phyloP scores from a whole-genome alignment of 2,329 filamentous ascomycete genomes.

The Aureobasidium sp. region DNA sequence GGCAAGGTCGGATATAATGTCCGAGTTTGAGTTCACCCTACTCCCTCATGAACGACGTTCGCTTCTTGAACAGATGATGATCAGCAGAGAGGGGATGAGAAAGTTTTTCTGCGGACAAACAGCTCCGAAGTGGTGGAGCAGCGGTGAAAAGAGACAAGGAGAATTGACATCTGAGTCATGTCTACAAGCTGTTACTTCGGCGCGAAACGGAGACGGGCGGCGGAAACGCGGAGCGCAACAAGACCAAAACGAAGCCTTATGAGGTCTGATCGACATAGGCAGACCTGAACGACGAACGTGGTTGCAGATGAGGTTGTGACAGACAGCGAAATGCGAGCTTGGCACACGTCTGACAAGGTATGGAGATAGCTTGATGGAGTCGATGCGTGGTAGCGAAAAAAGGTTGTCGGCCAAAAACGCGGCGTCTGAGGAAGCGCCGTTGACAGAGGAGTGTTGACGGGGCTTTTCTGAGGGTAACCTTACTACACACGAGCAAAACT shows the following conservation, averaged over 20 bases:
- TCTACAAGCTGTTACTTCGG: not conserved
- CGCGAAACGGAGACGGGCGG: conserved; percentile 5
- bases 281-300: conserved; percentile 6
- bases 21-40: not conserved
- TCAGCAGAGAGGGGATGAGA: conserved; percentile 5
- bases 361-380: not conserved
- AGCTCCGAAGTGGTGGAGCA: not conserved
- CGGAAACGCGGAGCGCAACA: conserved; percentile 2
- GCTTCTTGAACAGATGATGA: conserved; percentile 6
- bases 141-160: conserved; percentile 5
- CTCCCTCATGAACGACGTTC: not conserved
- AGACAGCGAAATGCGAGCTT: not conserved
- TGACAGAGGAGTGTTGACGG: not conserved
- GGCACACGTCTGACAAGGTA: not conserved
- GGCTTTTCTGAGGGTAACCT: not conserved
- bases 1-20: not conserved
- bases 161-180: not conserved
- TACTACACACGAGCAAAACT: not conserved
- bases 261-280: not conserved
- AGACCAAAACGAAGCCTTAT: not conserved
- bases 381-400: not conserved
- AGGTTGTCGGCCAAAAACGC: not conserved
- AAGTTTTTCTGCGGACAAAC: conserved; percentile 3
- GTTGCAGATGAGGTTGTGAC: conserved; percentile 6
- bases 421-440: not conserved